Evolutionary conservation across 2,329 filamentous ascomycete species (phyloP).

Genomic region (Ophiostoma ulmi): DNA sequence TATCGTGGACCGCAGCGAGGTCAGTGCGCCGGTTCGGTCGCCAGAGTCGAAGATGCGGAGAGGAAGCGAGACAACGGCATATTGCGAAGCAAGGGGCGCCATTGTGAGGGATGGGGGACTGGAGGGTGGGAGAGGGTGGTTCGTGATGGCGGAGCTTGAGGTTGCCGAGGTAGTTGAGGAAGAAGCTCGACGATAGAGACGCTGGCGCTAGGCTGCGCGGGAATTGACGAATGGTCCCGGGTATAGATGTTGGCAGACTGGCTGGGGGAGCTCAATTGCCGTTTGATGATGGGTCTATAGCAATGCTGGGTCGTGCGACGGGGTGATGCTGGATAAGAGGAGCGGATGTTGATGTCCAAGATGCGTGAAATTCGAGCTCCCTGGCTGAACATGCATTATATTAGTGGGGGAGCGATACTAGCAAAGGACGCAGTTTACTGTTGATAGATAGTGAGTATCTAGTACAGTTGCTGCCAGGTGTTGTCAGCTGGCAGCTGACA

Average conservation of each 20-base stretch:
- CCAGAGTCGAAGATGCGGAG: conserved; percentile 77
- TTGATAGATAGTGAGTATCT: neutral
- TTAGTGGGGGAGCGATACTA: conserved; percentile 16
- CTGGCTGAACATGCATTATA: conserved; percentile 1
- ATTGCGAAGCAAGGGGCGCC: conserved; percentile 52
- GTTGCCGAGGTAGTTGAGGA: neutral
- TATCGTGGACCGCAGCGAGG: conserved; percentile 67
- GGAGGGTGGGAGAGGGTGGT: neutral
- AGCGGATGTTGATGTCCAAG: neutral
- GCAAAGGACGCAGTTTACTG: neutral
- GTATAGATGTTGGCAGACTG: neutral
- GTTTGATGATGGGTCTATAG: neutral
- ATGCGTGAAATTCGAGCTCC: conserved; percentile 24
- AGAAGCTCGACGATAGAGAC: neutral
- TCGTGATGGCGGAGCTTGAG: conserved; percentile 13
- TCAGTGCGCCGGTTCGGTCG: conserved; percentile 75
- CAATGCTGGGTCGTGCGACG: neutral
- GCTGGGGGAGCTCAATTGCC: neutral
- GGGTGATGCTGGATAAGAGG: neutral
- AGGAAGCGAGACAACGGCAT: conserved; percentile 85
- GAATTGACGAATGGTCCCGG: neutral
- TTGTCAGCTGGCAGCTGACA: conserved; percentile 17
- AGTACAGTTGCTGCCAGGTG: conserved; percentile 4
- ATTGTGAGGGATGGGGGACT: conserved; percentile 33
- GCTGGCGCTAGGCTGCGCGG: neutral